Evolutionary conservation across 1,284 basidiomycete genomes (phyloP).

Genomic region (Cryptococcus sp.): DNA sequence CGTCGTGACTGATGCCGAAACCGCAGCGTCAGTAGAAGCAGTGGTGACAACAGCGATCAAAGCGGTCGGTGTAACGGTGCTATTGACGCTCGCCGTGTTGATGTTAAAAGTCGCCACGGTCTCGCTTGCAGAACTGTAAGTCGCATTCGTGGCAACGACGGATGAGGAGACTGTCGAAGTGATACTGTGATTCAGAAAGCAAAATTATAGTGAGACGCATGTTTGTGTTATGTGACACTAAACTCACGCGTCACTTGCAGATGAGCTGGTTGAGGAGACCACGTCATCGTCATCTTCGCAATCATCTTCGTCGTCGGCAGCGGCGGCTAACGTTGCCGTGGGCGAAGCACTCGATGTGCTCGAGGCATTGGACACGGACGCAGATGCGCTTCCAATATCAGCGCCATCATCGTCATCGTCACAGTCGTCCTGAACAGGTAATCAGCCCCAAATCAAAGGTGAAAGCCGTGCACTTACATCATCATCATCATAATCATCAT

Average conservation of each 20-base stretch:
- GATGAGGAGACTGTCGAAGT: background rate
- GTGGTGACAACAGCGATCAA: background rate
- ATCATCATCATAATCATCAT: constrained; percentile 10
- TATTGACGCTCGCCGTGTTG: background rate
- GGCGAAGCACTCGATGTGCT: constrained; percentile 4
- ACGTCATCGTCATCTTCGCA: background rate
- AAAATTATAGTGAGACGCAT: too few species aligned
- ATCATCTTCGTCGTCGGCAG: background rate
- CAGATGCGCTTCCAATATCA: background rate
- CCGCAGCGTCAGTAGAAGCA: constrained; percentile 3
- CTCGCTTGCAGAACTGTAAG: background rate
- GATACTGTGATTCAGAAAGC: constrained; percentile 2
- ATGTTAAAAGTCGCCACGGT: background rate
- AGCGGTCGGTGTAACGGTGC: constrained; percentile 1
- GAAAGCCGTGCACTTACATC: constrained; percentile 5
- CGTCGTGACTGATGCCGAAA: background rate
- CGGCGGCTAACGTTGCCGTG: background rate
- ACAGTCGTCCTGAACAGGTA: constrained; percentile 6
- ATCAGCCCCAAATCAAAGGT: constrained; percentile 3
- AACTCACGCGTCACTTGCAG: too few species aligned
- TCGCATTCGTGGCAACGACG: background rate
- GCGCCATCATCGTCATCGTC: constrained; percentile 19
- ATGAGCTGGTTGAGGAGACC: too few species aligned
- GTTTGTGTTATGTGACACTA: too few species aligned
- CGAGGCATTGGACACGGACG: background rate